phyloP scores from a whole-genome alignment of 1,139 yeast species.

The Petasospora fabianii region DNA sequence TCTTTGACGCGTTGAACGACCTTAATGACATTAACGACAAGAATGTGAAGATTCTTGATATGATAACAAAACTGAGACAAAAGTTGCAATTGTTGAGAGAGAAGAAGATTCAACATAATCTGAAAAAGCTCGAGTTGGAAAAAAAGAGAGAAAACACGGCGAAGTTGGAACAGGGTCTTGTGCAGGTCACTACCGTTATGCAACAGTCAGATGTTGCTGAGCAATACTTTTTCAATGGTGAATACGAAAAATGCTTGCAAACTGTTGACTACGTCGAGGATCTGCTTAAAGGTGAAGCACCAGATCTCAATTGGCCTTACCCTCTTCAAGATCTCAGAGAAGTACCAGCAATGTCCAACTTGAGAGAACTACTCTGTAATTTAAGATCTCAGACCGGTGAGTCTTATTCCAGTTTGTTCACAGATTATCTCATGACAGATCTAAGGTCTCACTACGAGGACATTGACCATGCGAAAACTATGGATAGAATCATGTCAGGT shows the following conservation, averaged over 20 bases:
- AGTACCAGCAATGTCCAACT: slow-evolving; percentile 55
- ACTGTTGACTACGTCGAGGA: slow-evolving; percentile 54
- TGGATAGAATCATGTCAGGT: slow-evolving; percentile 41
- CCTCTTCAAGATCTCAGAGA: slow-evolving; percentile 48
- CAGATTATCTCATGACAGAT: slow-evolving; percentile 55
- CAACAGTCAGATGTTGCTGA: slow-evolving; percentile 53
- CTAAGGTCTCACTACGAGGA: slow-evolving; percentile 52
- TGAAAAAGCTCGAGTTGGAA: slow-evolving; percentile 48
- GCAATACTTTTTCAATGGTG: slow-evolving; percentile 40
- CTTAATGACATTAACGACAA: slow-evolving; percentile 55
- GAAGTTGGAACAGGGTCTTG: slow-evolving; percentile 56
- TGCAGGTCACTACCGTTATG: slow-evolving; percentile 56
- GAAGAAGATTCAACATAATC: slow-evolving; percentile 50
- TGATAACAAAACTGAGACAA: slow-evolving; percentile 43
- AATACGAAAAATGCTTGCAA: slow-evolving; percentile 45
- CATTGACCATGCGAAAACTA: slow-evolving; percentile 46
- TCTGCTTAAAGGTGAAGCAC: slow-evolving; percentile 49
- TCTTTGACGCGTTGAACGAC: slow-evolving; percentile 80
- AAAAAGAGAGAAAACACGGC: slow-evolving; percentile 58
- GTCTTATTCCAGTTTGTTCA: slow-evolving; percentile 56
- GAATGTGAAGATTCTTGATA: slow-evolving; percentile 48
- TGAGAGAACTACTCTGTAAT: slow-evolving; percentile 48
- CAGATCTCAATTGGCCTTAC: slow-evolving; percentile 41
- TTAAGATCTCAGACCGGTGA: slow-evolving; percentile 62
- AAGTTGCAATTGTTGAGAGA: slow-evolving; percentile 43